Base-by-base conservation (phyloP, 129 eudicot genomes). In the sunflower (Helianthus annuus) region DNA sequence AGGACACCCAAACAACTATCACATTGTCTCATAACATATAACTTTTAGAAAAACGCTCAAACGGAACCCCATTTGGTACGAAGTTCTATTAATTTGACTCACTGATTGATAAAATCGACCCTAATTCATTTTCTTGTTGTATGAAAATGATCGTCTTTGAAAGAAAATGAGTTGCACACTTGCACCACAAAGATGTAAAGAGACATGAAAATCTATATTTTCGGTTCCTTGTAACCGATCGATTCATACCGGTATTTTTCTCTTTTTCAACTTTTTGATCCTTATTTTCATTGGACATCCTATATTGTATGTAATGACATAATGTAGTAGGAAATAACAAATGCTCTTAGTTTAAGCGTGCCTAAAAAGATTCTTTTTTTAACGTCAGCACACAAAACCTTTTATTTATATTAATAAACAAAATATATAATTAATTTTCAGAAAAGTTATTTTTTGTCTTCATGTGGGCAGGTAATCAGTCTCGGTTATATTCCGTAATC, bases 281-380 rank as follows among this genome's bases (percentile, higher is more conserved):
- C 13, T 55, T 36, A n/a, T 11, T 7, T 38, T 79, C 27, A 58
- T 58, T 6, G 6, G 49, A 63, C 49, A 74, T 51, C 39, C 27
- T 68, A 19, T 39, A 27, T 16, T 74, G 40, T 67, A 55, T 58
- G 39, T 78, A 5, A 66, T 75, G 36, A 32, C 61, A 58, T 52
- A 45, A 22, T 57, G 67, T 68, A 45, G 80, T 76, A 57, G 68
- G 24, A 66, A 42, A 42, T 7, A 40, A 17, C 6, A 57, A 45
- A 76, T 67, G 74, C 74, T 59, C 14, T 75, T 16, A 10, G 40
- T 38, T 48, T 68, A 75, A 66, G 79, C 80, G 32, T 76, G 75
- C 75, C 70, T 60, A 5, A 68, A 67, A 48, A 58, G 75, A 76
- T 58, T 68, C 80, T 9, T 68, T 48, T 17, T 36, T 17, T 13